A percentile compares a stretch with the other conserved stretches of the same genome.
These are phyloP conservation scores for Quercus lobata DNA, from an alignment of 331 rosid genomes.

Conservation along the genomic window DNA sequence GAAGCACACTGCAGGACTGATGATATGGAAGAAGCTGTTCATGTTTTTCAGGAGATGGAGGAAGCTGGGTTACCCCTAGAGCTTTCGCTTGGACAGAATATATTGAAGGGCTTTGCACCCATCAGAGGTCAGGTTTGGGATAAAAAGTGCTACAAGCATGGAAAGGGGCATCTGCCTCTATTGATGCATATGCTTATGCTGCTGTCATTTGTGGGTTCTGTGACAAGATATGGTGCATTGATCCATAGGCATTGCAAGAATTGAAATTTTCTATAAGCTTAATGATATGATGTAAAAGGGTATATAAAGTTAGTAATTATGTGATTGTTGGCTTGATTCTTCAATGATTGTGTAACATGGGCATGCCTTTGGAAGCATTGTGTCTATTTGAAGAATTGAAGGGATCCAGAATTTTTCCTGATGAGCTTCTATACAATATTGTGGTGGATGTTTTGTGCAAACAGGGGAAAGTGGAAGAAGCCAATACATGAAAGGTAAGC, in stretches of 20 bases:
- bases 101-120: constrained; percentile 68
- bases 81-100: constrained; percentile 46
- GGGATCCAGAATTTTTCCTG: too few relatives aligned
- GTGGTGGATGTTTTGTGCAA: too few relatives aligned
- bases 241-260: constrained; percentile 59
- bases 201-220: constrained; percentile 68
- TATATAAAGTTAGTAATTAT: too few relatives aligned
- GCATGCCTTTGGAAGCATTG: too few relatives aligned
- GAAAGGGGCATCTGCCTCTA: constrained; percentile 21
- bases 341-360: too few relatives aligned
- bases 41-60: too few relatives aligned
- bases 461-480: too few relatives aligned
- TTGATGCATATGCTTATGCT: constrained; percentile 51
- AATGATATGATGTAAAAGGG: too few relatives aligned
- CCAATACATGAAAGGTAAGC: too few relatives aligned
- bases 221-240: constrained; percentile 44
- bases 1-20: constrained; percentile 62
- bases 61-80: not conserved
- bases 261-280: constrained; percentile 41
- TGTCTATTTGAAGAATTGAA: too few relatives aligned
- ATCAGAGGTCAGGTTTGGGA: constrained; percentile 41
- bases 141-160: constrained; percentile 45
- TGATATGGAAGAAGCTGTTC: not conserved
- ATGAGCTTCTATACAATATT: too few relatives aligned
- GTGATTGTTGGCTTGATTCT: too few relatives aligned